phyloP scores from a whole-genome alignment of 75 land plant genomes.

The Larix kaempferi region DNA sequence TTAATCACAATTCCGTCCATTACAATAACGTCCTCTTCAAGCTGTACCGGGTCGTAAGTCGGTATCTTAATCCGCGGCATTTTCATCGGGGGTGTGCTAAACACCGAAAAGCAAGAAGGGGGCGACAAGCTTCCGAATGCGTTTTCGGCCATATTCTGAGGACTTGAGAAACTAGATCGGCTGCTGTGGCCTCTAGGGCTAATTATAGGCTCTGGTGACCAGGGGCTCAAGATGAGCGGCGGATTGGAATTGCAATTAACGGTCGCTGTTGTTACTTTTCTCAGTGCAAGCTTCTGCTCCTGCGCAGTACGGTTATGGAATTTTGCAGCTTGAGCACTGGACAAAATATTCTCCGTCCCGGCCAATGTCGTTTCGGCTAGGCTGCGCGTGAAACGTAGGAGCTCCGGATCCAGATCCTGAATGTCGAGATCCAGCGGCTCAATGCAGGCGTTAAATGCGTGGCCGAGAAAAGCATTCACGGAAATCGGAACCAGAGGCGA shows the following conservation, averaged over 20 bases:
- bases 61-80: background rate
- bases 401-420: background rate
- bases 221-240: background rate
- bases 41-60: background rate
- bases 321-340: background rate
- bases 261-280: background rate
- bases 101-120: background rate
- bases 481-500: background rate
- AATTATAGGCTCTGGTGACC: background rate
- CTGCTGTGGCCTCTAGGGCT: background rate
- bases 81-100: background rate
- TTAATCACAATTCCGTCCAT: constrained; percentile 17
- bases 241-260: background rate
- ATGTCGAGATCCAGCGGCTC: background rate
- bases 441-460: constrained; percentile 3
- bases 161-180: background rate
- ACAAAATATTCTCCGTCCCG: background rate
- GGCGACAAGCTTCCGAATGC: background rate
- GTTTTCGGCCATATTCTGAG: background rate
- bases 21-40: constrained; percentile 22
- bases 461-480: constrained; percentile 1
- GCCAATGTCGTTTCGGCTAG: too few species aligned
- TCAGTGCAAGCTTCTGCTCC: too few species aligned
- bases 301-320: background rate
- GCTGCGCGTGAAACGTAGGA: background rate